Evolutionary conservation across 2,329 filamentous ascomycete species (phyloP).

Genomic region (Aspergillus tubingensis): DNA sequence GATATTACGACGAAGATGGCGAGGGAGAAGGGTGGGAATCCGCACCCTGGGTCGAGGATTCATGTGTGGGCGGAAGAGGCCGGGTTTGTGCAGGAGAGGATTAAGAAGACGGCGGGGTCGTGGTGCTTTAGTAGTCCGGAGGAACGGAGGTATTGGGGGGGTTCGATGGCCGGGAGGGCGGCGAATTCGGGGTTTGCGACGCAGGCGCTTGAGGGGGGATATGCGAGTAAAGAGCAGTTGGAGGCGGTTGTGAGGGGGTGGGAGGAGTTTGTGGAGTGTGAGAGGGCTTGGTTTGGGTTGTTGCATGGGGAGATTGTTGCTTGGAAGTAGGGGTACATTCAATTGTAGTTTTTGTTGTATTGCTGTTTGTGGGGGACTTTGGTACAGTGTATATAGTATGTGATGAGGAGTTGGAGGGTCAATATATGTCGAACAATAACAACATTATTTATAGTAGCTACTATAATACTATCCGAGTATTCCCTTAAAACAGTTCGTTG

Average conservation of each 20-base stretch:
- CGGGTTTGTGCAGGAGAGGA: conserved; percentile 29
- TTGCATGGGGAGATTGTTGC: conserved; percentile 44
- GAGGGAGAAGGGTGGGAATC: conserved; percentile 29
- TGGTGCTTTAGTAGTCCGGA: conserved; percentile 39
- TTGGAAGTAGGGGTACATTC: conserved; percentile 25
- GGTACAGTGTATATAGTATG: too few relatives aligned
- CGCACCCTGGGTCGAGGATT: conserved; percentile 31
- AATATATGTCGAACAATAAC: too few relatives aligned
- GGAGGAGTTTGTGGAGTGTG: conserved; percentile 35
- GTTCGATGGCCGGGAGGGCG: conserved; percentile 35
- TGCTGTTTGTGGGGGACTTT: too few relatives aligned
- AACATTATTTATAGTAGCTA: too few relatives aligned
- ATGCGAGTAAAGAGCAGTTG: conserved; percentile 34
- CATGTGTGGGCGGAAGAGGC: conserved; percentile 41
- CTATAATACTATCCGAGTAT: too few relatives aligned
- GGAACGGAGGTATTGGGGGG: conserved; percentile 40
- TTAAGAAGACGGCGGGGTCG: conserved; percentile 34
- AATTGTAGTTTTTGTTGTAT: too few relatives aligned
- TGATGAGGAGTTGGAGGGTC: too few relatives aligned
- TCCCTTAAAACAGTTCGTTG: too few relatives aligned
- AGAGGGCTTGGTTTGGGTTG: conserved; percentile 41
- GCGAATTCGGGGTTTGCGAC: conserved; percentile 32
- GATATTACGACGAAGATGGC: conserved; percentile 25
- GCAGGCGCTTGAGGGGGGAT: conserved; percentile 32
- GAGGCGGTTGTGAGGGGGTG: conserved; percentile 37